Evolutionary conservation across 768 basidiomycete genomes (phyloP).

Genomic region (Multifurca ochricompacta): DNA sequence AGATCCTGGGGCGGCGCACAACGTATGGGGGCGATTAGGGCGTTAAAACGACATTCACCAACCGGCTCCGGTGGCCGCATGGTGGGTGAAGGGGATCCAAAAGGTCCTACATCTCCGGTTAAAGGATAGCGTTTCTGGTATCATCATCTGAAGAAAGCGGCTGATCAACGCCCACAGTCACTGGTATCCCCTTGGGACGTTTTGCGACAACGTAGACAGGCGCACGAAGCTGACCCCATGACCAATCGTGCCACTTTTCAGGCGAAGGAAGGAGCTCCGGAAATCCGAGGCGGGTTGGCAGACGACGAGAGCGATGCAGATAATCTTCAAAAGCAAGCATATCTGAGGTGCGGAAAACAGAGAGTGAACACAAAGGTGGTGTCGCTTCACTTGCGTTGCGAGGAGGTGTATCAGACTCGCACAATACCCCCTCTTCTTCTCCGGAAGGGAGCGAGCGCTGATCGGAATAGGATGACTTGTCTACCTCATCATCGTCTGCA

Average conservation of each 20-base stretch:
- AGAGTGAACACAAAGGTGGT: constrained; percentile 10
- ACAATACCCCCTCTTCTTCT: not conserved
- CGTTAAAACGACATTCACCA: too few species aligned
- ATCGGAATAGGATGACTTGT: not conserved
- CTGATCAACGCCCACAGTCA: not conserved
- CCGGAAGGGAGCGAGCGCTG: not conserved
- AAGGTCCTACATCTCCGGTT: not conserved
- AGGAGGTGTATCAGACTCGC: not conserved
- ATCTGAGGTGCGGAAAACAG: constrained; percentile 17
- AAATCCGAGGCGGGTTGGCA: constrained; percentile 16
- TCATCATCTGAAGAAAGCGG: not conserved
- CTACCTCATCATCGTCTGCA: constrained; percentile 17
- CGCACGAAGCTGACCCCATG: constrained; percentile 19
- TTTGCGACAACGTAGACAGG: constrained; percentile 19
- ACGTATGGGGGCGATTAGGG: not conserved
- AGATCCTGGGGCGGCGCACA: not conserved
- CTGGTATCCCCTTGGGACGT: constrained; percentile 1
- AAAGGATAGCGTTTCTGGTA: not conserved
- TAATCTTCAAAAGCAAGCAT: constrained; percentile 21
- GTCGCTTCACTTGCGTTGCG: not conserved
- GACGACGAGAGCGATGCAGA: constrained; percentile 21
- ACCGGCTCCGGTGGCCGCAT: not conserved
- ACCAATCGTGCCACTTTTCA: constrained; percentile 20
- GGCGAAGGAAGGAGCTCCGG: constrained; percentile 16
- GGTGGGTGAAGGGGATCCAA: not conserved